phyloP scores from a whole-genome alignment of 2,329 filamentous ascomycete species.

The Pseudomassariella vexata region DNA sequence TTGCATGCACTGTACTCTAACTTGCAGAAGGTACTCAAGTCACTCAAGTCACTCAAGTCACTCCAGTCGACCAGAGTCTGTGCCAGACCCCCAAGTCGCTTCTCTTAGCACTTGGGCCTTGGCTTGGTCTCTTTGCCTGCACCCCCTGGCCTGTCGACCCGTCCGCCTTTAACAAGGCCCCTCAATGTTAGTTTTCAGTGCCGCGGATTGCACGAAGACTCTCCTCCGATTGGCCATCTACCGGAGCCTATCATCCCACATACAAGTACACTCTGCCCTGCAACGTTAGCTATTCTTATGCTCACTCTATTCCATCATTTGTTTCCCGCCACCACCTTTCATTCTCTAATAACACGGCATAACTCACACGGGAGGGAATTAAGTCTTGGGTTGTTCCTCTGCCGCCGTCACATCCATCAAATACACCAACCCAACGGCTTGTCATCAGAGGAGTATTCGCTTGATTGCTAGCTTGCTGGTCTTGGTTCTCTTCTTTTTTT shows the following conservation, averaged over 20 bases:
- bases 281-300: constrained; percentile 26
- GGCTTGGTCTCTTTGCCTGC: constrained; percentile 20
- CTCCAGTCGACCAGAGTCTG: too few relatives aligned
- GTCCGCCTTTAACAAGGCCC: constrained; percentile 19
- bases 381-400: too few relatives aligned
- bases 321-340: constrained; percentile 16
- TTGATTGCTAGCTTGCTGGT: background rate
- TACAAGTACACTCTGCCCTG: constrained; percentile 28
- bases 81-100: constrained; percentile 20
- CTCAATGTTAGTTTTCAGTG: constrained; percentile 24
- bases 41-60: too few relatives aligned
- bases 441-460: background rate
- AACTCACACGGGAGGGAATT: too few relatives aligned
- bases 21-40: constrained; percentile 23
- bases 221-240: constrained; percentile 26
- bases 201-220: constrained; percentile 22
- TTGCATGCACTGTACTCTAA: constrained; percentile 35
- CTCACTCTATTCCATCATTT: constrained; percentile 23
- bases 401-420: too few relatives aligned
- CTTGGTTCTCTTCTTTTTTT: background rate
- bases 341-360: too few relatives aligned
- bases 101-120: constrained; percentile 19
- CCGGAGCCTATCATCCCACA: constrained; percentile 24
- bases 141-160: constrained; percentile 13
- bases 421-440: constrained; percentile 7